These are phyloP conservation scores for Naumovozyma baii DNA, from an alignment of 805 yeast genomes.

Conservation along the genomic window DNA sequence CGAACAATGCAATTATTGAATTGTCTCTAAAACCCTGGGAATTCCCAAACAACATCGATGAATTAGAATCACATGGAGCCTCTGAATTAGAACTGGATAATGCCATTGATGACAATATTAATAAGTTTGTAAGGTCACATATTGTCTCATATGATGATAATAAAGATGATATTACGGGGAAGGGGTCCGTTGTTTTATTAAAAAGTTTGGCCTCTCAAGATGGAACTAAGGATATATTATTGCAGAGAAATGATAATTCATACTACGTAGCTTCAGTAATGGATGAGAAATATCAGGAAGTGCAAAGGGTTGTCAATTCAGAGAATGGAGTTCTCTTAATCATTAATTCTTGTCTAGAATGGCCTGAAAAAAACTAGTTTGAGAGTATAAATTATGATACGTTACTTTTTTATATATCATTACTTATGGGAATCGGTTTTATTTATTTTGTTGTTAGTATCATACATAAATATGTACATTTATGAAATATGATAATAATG, in stretches of 20 bases:
- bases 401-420: background rate
- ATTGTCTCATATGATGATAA: conserved; percentile 31
- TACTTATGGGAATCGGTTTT: background rate
- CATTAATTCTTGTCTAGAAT: conserved; percentile 30
- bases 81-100: conserved; percentile 39
- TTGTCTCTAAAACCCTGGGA: conserved; percentile 68
- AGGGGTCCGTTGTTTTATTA: conserved; percentile 5
- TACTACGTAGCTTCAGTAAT: conserved; percentile 28
- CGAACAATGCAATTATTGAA: conserved; percentile 47
- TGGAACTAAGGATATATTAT: conserved; percentile 28
- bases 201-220: conserved; percentile 20
- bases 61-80: conserved; percentile 15
- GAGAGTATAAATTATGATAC: background rate
- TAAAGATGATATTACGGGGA: conserved; percentile 2
- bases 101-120: conserved; percentile 41
- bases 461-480: no score
- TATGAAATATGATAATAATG: no score
- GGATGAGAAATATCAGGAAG: conserved; percentile 30
- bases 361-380: conserved; percentile 19
- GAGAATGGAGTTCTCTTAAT: conserved; percentile 40
- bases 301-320: conserved; percentile 30
- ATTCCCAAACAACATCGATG: conserved; percentile 46
- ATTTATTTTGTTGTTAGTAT: no score
- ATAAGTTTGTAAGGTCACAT: conserved; percentile 55
- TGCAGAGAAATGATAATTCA: conserved; percentile 25